A percentile compares a stretch with the other conserved stretches of the same genome.
Conservation (phyloP, 139 green algal genomes). For the Micractinium conductrix region DNA sequence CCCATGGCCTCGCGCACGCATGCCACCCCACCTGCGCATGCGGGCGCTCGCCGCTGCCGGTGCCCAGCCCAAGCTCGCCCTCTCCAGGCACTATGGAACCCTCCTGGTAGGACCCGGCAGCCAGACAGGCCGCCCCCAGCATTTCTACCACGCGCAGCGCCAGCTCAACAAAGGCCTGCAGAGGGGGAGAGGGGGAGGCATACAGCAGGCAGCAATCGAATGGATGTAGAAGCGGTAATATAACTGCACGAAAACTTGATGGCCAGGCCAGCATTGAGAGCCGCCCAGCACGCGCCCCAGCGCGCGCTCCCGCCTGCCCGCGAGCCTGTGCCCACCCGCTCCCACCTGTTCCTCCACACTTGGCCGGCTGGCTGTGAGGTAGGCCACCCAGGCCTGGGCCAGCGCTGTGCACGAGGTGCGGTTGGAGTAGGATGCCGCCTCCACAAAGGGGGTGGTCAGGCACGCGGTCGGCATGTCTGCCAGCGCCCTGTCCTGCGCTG, state of each 20-base stretch:
- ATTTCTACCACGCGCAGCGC: constrained; percentile 53
- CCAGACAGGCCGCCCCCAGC: constrained; percentile 34
- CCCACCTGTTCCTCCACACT: constrained; percentile 27
- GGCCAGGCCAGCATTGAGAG: too few species aligned
- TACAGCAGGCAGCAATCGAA: neutral
- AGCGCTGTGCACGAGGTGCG: constrained; percentile 46
- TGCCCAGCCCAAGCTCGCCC: constrained; percentile 46
- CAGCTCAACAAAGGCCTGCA: constrained; percentile 59
- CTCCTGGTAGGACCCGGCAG: constrained; percentile 32
- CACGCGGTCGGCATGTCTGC: constrained; percentile 44
- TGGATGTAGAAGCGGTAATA: too few species aligned
- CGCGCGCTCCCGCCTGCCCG: neutral
- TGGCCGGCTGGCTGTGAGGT: constrained; percentile 48
- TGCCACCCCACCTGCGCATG: constrained; percentile 35
- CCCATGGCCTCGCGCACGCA: neutral
- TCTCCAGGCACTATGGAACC: constrained; percentile 15
- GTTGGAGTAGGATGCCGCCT: constrained; percentile 47
- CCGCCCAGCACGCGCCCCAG: constrained; percentile 16
- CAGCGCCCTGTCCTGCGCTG: constrained; percentile 61
- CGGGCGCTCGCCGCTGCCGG: constrained; percentile 58
- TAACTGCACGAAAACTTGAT: too few species aligned
- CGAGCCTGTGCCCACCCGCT: too few species aligned
- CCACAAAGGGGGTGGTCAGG: constrained; percentile 70
- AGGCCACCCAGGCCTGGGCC: constrained; percentile 68
- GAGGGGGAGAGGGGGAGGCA: neutral